phyloP scores from a whole-genome alignment of 495 filamentous ascomycete species.

The Podospora australis region DNA sequence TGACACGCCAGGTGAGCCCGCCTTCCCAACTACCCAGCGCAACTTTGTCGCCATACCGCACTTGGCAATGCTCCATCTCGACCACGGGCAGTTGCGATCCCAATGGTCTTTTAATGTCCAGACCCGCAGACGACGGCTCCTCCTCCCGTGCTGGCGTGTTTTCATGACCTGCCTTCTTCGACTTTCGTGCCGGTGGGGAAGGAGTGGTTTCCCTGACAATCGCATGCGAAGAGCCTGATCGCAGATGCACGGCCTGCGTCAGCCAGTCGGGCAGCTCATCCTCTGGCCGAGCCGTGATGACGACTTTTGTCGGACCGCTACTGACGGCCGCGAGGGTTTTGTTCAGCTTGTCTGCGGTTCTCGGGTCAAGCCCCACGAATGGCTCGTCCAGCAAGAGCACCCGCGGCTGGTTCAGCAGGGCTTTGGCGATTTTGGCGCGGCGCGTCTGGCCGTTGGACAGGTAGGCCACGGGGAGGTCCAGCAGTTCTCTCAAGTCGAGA shows the following conservation, averaged over 20 bases:
- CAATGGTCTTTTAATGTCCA: background rate
- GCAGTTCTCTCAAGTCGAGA: slow-evolving; percentile 55
- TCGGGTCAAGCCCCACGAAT: slow-evolving; percentile 93
- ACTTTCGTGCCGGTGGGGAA: no score
- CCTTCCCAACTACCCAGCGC: slow-evolving; percentile 75
- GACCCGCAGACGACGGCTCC: slow-evolving; percentile 35
- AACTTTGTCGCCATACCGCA: slow-evolving; percentile 70
- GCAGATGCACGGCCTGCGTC: slow-evolving; percentile 67
- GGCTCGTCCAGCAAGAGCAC: slow-evolving; percentile 86
- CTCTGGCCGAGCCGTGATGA: slow-evolving; percentile 75
- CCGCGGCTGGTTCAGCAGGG: slow-evolving; percentile 70
- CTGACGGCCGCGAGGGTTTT: slow-evolving; percentile 54
- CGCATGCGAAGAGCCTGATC: slow-evolving; percentile 26
- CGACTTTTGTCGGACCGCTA: slow-evolving; percentile 62
- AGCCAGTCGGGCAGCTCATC: slow-evolving; percentile 87
- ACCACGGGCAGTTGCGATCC: slow-evolving; percentile 56
- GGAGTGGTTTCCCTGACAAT: slow-evolving; percentile 33
- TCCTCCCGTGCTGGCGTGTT: slow-evolving; percentile 7
- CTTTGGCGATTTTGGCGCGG: slow-evolving; percentile 79
- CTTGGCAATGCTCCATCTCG: slow-evolving; percentile 75
- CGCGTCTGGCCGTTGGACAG: slow-evolving; percentile 90
- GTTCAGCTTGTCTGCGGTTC: slow-evolving; percentile 62
- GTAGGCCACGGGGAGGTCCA: slow-evolving; percentile 76
- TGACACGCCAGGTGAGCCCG: slow-evolving; percentile 77
- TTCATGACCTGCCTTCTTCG: slow-evolving; percentile 39